Conservation (phyloP, 805 yeast genomes). For the Candida nitratophila region DNA sequence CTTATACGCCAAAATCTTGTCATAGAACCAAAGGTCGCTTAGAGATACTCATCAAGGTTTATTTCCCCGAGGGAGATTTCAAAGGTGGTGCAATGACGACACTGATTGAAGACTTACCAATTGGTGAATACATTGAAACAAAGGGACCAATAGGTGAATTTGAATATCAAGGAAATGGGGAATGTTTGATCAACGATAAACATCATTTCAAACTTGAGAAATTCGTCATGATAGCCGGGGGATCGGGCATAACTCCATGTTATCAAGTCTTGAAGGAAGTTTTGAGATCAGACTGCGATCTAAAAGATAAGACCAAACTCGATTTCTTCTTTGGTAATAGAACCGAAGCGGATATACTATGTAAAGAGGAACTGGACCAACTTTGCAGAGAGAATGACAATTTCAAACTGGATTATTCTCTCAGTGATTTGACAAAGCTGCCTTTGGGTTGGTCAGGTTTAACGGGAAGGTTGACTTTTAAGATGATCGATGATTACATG, state of each 20-base stretch:
- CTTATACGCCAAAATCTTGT: slow-evolving; percentile 27
- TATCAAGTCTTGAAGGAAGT: slow-evolving; percentile 45
- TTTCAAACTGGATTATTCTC: slow-evolving; percentile 35
- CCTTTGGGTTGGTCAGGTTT: slow-evolving; percentile 29
- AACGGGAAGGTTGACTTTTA: slow-evolving; percentile 34
- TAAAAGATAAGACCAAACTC: slow-evolving; percentile 38
- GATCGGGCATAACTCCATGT: slow-evolving; percentile 50
- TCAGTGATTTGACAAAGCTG: slow-evolving; percentile 7
- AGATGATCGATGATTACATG: slow-evolving; percentile 28
- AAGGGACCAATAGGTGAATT: slow-evolving; percentile 27
- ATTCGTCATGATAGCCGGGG: slow-evolving; percentile 46
- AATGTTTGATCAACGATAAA: slow-evolving; percentile 5
- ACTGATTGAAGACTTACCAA: slow-evolving; percentile 16
- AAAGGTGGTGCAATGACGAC: slow-evolving; percentile 29
- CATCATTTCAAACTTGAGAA: slow-evolving; percentile 10
- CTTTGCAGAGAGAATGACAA: slow-evolving; percentile 26
- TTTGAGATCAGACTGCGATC: slow-evolving; percentile 15
- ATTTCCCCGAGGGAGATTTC: slow-evolving; percentile 21
- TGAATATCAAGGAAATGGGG: slow-evolving; percentile 16
- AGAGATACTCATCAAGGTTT: slow-evolving; percentile 25
- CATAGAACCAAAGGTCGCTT: slow-evolving; percentile 20
- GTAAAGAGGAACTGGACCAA: slow-evolving; percentile 37
- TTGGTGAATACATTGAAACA: slow-evolving; percentile 19
- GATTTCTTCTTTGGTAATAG: slow-evolving; percentile 38
- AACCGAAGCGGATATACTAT: slow-evolving; percentile 36